Percentiles rank a stretch among this genome's conserved stretches.
Conservation (phyloP, 176 grass and related monocot species). For the Zizania latifolia region DNA sequence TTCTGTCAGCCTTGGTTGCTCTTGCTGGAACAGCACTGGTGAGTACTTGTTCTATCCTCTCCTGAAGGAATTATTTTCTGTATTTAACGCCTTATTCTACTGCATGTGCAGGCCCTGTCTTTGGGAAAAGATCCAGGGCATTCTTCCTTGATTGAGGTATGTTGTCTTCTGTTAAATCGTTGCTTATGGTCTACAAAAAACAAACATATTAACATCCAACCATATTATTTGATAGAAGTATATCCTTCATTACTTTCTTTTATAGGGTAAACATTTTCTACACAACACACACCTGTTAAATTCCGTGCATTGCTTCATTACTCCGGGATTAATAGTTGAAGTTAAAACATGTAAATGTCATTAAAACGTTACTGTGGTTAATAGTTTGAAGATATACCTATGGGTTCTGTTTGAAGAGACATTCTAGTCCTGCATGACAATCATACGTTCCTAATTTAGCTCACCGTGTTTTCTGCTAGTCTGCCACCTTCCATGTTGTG, state of each 20-base stretch:
- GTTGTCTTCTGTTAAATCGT: not conserved
- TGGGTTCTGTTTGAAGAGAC: too few species aligned
- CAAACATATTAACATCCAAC: not conserved
- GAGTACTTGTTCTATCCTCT: conserved; percentile 26
- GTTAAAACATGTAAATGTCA: too few species aligned
- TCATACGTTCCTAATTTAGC: not conserved
- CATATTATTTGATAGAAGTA: not conserved
- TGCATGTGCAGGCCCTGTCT: conserved; percentile 53
- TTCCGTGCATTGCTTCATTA: too few species aligned
- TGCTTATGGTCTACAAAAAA: not conserved
- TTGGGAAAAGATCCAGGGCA: conserved; percentile 95
- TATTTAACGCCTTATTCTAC: not conserved
- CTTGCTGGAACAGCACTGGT: conserved; percentile 96
- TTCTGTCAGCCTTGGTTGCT: conserved; percentile 84
- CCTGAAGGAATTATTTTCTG: not conserved
- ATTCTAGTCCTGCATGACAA: not conserved
- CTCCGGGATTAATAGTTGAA: too few species aligned
- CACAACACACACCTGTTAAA: not conserved
- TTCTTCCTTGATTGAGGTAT: conserved; percentile 89
- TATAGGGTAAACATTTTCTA: not conserved
- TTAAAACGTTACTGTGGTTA: too few species aligned
- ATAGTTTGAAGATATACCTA: too few species aligned
- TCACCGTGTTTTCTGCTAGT: not conserved
- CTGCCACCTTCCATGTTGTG: not conserved
- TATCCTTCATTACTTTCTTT: not conserved